Evolutionary conservation across 176 grass and related monocot genomes (phyloP).

Genomic region (Poa annua): DNA sequence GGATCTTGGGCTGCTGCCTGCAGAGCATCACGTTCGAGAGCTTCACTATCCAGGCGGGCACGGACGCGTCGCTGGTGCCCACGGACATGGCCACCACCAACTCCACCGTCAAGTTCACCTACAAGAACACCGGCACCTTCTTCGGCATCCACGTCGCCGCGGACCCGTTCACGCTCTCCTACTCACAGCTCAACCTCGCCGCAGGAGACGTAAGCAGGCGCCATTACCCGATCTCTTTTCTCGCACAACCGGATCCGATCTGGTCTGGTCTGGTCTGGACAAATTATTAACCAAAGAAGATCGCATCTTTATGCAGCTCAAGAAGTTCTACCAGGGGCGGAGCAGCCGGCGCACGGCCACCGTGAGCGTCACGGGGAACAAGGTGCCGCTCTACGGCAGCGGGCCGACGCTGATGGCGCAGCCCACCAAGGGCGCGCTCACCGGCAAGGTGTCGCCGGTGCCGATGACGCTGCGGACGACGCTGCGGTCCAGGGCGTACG

Average conservation of each 20-base stretch:
- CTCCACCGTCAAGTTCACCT: slow-evolving; percentile 74
- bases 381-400: slow-evolving; percentile 89
- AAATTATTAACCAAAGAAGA: not conserved
- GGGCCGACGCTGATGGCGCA: slow-evolving; percentile 62
- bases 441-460: slow-evolving; percentile 41
- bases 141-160: slow-evolving; percentile 85
- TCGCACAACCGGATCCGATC: not conserved
- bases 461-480: slow-evolving; percentile 62
- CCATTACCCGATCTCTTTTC: not conserved
- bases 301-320: slow-evolving; percentile 46
- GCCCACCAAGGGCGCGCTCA: slow-evolving; percentile 13
- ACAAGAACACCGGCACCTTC: slow-evolving; percentile 91
- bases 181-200: slow-evolving; percentile 76
- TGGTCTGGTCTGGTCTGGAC: not conserved
- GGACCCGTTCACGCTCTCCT: slow-evolving; percentile 57
- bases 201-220: slow-evolving; percentile 67
- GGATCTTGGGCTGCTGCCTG: not conserved
- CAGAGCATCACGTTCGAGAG: slow-evolving; percentile 80
- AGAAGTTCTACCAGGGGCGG: slow-evolving; percentile 87
- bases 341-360: slow-evolving; percentile 68
- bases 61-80: slow-evolving; percentile 93
- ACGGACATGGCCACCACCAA: slow-evolving; percentile 97
- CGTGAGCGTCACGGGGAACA: slow-evolving; percentile 68
- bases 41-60: slow-evolving; percentile 96
- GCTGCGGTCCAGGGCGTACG: slow-evolving; percentile 71